A percentile compares a stretch with the other conserved stretches of the same genome.
phyloP scores from a whole-genome alignment of 768 basidiomycete genomes.

The Rhodotorula babjevae region DNA sequence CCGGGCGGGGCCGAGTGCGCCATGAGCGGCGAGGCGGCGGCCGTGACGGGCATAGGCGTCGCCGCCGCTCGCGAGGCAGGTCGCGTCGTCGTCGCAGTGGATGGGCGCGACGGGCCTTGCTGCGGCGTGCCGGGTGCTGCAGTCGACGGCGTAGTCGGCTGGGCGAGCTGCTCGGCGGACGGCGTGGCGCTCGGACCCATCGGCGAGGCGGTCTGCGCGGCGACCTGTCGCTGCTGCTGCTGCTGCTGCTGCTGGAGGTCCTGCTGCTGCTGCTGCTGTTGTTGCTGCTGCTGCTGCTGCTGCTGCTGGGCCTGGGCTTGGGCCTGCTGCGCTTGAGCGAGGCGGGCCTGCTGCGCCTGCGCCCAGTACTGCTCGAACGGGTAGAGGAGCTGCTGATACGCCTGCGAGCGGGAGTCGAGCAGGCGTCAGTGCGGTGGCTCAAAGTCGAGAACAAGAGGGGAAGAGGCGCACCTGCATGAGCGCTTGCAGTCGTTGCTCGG shows the following conservation, averaged over 20 bases:
- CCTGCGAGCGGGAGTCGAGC: not conserved
- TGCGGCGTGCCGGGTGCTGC: not conserved
- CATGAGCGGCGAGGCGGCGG: not conserved
- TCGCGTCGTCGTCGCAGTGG: not conserved
- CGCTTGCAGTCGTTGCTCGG: slow-evolving; percentile 3
- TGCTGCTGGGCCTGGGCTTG: not conserved
- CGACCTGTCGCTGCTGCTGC: not conserved
- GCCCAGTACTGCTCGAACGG: slow-evolving; percentile 27
- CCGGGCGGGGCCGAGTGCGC: not conserved
- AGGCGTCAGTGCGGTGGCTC: too few relatives aligned
- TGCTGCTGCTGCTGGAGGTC: not conserved
- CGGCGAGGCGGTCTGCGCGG: too few relatives aligned
- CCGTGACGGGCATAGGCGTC: not conserved
- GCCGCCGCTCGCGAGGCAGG: not conserved
- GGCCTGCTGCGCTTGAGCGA: not conserved
- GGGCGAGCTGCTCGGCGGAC: not conserved
- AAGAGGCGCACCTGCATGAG: slow-evolving; percentile 13
- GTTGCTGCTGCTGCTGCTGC: not conserved
- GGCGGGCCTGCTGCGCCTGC: slow-evolving; percentile 5
- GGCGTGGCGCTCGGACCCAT: not conserved
- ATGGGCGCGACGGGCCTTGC: not conserved
- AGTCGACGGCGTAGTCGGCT: not conserved
- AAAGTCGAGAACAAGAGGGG: not conserved
- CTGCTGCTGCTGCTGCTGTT: not conserved
- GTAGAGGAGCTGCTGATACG: slow-evolving; percentile 13